phyloP scores from a whole-genome alignment of 768 basidiomycete genomes.

The Piloderma croceum region DNA sequence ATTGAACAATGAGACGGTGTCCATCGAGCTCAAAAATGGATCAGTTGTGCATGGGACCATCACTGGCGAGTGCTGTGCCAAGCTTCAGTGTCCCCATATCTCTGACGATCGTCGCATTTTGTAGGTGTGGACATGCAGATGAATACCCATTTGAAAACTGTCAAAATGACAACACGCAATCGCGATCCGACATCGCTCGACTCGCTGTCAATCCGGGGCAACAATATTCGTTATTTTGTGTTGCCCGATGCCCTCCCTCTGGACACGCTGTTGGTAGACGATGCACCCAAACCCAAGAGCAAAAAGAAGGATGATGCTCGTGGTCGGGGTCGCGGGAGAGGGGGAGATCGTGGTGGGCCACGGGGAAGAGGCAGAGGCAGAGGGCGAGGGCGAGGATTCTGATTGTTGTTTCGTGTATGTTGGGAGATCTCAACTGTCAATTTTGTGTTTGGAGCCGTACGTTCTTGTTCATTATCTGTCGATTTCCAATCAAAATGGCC shows the following conservation, averaged over 20 bases:
- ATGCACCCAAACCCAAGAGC: conserved; percentile 92
- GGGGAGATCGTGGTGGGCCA: conserved; percentile 42
- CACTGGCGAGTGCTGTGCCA: conserved; percentile 58
- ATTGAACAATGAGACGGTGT: conserved; percentile 98
- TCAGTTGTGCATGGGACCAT: conserved; percentile 94
- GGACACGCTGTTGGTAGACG: conserved; percentile 95
- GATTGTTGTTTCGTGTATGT: not conserved
- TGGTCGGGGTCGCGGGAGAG: conserved; percentile 53
- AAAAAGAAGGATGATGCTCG: conserved; percentile 82
- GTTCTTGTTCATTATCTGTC: conserved; percentile 11
- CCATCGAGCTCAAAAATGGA: conserved; percentile 97
- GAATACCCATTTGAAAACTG: conserved; percentile 98
- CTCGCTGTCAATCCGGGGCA: conserved; percentile 89
- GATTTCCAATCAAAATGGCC: conserved; percentile 20
- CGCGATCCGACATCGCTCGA: conserved; percentile 85
- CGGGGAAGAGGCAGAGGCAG: conserved; percentile 51
- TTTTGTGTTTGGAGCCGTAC: conserved; percentile 6
- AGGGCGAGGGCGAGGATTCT: conserved; percentile 46
- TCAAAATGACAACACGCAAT: conserved; percentile 92
- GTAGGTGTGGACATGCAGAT: conserved; percentile 98
- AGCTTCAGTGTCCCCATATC: not conserved
- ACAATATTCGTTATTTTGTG: conserved; percentile 94
- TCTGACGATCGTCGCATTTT: conserved; percentile 6
- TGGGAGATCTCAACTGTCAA: conserved; percentile 2
- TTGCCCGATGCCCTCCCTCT: conserved; percentile 96